A percentile compares a stretch with the other conserved stretches of the same genome.
Evolutionary conservation across 2,329 filamentous ascomycete genomes (phyloP).

Genomic region (Myrmaecium sp.): DNA sequence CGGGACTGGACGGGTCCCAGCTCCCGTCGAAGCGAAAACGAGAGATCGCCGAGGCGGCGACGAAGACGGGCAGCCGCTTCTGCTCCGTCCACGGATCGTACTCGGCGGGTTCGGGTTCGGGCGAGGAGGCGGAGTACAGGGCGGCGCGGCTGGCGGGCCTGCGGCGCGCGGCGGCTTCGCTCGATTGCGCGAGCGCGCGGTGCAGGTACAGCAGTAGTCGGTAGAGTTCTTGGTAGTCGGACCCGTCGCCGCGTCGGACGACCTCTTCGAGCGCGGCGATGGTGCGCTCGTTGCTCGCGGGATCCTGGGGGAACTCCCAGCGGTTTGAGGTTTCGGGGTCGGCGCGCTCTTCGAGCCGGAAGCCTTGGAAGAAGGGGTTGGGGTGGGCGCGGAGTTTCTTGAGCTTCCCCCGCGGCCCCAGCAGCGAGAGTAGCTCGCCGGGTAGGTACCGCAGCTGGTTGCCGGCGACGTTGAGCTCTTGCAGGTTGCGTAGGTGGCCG

Average conservation of each 20-base stretch:
- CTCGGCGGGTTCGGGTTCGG: constrained; percentile 13
- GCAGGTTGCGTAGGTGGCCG: constrained; percentile 38
- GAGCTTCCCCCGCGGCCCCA: constrained; percentile 29
- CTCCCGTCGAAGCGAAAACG: constrained; percentile 15
- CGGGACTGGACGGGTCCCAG: constrained; percentile 2
- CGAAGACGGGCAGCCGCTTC: constrained; percentile 6
- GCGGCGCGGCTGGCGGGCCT: too few species aligned
- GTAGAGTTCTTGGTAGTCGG: too few species aligned
- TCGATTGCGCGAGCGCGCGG: background rate
- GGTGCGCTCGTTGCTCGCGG: too few species aligned
- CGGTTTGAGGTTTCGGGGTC: constrained; percentile 4
- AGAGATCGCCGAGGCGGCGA: constrained; percentile 5
- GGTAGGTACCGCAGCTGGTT: constrained; percentile 46
- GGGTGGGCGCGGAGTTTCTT: constrained; percentile 39
- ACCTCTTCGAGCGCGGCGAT: too few species aligned
- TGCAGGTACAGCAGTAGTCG: too few species aligned
- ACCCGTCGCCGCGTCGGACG: too few species aligned
- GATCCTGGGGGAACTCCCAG: constrained; percentile 22
- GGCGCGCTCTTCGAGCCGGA: constrained; percentile 8
- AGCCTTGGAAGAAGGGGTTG: constrained; percentile 41
- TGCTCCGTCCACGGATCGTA: constrained; percentile 10
- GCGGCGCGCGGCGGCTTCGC: background rate
- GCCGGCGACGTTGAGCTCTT: constrained; percentile 47
- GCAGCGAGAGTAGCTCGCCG: constrained; percentile 42
- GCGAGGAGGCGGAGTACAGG: too few species aligned